These are phyloP conservation scores for Ustilago xerochloae DNA, from an alignment of 1,284 basidiomycete species.

Conservation along the genomic window DNA sequence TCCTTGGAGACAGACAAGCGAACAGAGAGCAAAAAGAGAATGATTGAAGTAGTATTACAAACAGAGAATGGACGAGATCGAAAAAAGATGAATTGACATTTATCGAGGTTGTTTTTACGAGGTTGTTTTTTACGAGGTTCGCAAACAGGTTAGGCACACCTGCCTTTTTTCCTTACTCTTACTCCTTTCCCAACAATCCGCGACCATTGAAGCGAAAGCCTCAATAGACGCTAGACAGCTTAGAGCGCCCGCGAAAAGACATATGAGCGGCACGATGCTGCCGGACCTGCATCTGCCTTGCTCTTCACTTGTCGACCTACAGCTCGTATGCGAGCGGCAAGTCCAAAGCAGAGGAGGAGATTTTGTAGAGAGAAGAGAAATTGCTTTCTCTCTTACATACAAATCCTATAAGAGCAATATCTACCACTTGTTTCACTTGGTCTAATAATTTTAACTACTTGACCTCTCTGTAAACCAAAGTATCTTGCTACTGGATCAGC, in stretches of 20 bases:
- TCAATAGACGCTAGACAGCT: constrained; percentile 21
- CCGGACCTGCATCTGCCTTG: constrained; percentile 35
- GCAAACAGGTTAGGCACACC: too few relatives aligned
- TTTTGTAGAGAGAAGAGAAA: too few relatives aligned
- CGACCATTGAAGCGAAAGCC: constrained; percentile 11
- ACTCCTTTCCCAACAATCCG: constrained; percentile 21
- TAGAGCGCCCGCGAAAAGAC: constrained; percentile 24
- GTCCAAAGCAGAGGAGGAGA: too few relatives aligned
- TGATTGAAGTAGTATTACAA: constrained; percentile 22
- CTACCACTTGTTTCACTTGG: constrained; percentile 94
- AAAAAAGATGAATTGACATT: not conserved
- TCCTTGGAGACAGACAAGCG: not conserved
- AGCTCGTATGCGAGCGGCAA: too few relatives aligned
- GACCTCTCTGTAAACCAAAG: constrained; percentile 92
- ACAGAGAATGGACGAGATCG: not conserved
- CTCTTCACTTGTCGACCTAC: too few relatives aligned
- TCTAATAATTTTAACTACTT: constrained; percentile 98
- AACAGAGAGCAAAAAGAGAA: not conserved
- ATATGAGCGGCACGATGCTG: constrained; percentile 21
- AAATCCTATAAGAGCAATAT: constrained; percentile 91
- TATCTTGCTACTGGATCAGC: constrained; percentile 97
- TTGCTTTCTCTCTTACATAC: constrained; percentile 61
- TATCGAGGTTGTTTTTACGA: too few relatives aligned
- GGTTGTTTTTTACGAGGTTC: too few relatives aligned
- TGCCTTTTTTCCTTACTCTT: too few relatives aligned